Conservation (phyloP, 345 rosid species). For the Melastoma malabathricum region DNA sequence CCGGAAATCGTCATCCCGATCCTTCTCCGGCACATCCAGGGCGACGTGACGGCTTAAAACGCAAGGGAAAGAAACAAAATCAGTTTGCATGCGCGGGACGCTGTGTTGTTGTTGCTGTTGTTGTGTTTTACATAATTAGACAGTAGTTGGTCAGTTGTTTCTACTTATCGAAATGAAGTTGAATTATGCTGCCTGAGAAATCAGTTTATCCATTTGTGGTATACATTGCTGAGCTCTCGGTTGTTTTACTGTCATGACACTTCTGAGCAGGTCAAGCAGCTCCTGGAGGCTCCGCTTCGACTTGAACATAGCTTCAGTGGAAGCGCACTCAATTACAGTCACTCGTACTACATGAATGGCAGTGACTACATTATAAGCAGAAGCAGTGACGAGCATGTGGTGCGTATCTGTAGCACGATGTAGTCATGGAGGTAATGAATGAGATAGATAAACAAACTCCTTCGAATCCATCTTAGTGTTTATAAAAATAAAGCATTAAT, state of each 20-base stretch:
- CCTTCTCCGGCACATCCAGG: slow-evolving; percentile 55
- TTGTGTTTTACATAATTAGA: too few species aligned
- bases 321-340: slow-evolving; percentile 79
- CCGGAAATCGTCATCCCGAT: slow-evolving; percentile 78
- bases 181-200: background rate
- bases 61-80: too few species aligned
- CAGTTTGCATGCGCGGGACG: too few species aligned
- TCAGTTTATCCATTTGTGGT: background rate
- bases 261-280: slow-evolving; percentile 58
- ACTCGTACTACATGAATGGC: slow-evolving; percentile 90
- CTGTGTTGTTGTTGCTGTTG: too few species aligned
- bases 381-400: slow-evolving; percentile 78
- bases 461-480: too few species aligned
- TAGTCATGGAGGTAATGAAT: slow-evolving; percentile 64
- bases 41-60: too few species aligned
- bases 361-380: slow-evolving; percentile 87
- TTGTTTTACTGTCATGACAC: too few species aligned
- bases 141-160: too few species aligned
- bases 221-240: background rate
- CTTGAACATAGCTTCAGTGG: slow-evolving; percentile 66
- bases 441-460: background rate
- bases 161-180: too few species aligned
- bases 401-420: slow-evolving; percentile 92
- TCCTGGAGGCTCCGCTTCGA: slow-evolving; percentile 55
- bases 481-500: too few species aligned